These are phyloP conservation scores for Chiua virens DNA, from an alignment of 768 basidiomycete species.

Conservation along the genomic window DNA sequence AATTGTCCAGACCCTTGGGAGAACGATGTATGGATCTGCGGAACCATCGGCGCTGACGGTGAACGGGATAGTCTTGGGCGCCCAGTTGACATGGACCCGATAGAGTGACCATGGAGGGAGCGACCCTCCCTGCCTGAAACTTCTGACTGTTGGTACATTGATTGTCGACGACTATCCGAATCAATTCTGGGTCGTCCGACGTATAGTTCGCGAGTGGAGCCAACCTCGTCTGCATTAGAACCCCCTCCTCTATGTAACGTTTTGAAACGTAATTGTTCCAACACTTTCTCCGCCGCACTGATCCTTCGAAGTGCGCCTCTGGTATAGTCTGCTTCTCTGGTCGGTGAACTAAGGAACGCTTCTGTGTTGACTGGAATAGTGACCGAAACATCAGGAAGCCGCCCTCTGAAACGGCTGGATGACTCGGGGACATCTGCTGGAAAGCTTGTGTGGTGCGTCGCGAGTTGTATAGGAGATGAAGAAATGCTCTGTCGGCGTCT, in stretches of 20 bases:
- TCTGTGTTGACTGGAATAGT: conserved; percentile 20
- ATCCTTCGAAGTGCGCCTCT: conserved; percentile 42
- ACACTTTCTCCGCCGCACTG: conserved; percentile 67
- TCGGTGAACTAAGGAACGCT: conserved; percentile 25
- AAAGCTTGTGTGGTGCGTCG: conserved; percentile 8
- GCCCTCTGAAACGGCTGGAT: conserved; percentile 20
- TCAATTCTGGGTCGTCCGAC: conserved; percentile 27
- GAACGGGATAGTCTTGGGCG: conserved; percentile 57
- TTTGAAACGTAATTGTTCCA: conserved; percentile 62
- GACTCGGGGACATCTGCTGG: conserved; percentile 12
- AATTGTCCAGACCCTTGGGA: conserved; percentile 26
- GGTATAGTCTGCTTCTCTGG: conserved; percentile 35
- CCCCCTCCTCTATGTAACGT: conserved; percentile 53
- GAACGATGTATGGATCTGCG: conserved; percentile 28
- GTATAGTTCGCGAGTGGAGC: conserved; percentile 16
- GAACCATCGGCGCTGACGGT: conserved; percentile 53
- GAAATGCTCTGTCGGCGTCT: conserved; percentile 34
- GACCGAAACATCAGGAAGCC: conserved; percentile 20
- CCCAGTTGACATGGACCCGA: conserved; percentile 31
- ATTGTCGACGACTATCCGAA: conserved; percentile 30
- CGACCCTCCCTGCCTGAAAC: conserved; percentile 20
- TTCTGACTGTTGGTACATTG: conserved; percentile 23
- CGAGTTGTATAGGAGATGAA: conserved; percentile 12
- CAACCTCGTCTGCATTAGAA: conserved; percentile 16
- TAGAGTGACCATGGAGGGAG: conserved; percentile 21